Conservation (phyloP, 176 grass and related monocot genomes). For the Zoysia pacifica region DNA sequence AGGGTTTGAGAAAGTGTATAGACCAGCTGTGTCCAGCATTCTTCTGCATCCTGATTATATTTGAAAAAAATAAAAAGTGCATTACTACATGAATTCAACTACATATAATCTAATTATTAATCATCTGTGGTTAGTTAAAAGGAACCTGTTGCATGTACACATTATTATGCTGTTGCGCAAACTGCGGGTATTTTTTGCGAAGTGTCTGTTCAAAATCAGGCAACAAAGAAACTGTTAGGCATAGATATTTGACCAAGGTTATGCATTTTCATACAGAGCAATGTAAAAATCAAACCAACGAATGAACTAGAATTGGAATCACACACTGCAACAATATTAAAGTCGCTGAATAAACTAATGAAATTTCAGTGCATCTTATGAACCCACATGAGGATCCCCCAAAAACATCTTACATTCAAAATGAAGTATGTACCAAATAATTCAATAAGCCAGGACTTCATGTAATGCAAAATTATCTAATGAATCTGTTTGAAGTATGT, state of each 20-base stretch:
- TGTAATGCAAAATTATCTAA: not conserved
- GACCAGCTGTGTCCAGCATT: slow-evolving; percentile 96
- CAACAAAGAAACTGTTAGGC: slow-evolving; percentile 5
- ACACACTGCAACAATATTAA: not conserved
- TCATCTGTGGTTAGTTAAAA: slow-evolving; percentile 8
- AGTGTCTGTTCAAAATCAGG: not conserved
- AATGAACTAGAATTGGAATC: not conserved
- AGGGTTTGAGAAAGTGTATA: slow-evolving; percentile 98
- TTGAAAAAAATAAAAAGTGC: not conserved
- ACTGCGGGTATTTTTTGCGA: no score
- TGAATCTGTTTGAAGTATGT: slow-evolving; percentile 1
- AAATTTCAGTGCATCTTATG: not conserved
- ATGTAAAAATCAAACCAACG: not conserved
- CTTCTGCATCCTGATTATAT: slow-evolving; percentile 87
- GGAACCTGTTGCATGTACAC: slow-evolving; percentile 99
- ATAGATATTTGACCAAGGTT: not conserved
- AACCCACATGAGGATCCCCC: not conserved
- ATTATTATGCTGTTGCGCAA: slow-evolving; percentile 78
- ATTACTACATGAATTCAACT: slow-evolving; percentile 37
- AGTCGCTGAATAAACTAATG: not conserved
- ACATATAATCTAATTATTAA: slow-evolving; percentile 28
- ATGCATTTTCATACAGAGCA: not conserved
- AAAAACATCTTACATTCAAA: not conserved
- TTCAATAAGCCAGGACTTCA: slow-evolving; percentile 2
- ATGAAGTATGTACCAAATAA: slow-evolving; percentile 17